A percentile compares a stretch with the other conserved stretches of the same genome.
These are phyloP conservation scores for Kwoniella heveanensis DNA, from an alignment of 768 basidiomycete genomes.

Conservation along the genomic window DNA sequence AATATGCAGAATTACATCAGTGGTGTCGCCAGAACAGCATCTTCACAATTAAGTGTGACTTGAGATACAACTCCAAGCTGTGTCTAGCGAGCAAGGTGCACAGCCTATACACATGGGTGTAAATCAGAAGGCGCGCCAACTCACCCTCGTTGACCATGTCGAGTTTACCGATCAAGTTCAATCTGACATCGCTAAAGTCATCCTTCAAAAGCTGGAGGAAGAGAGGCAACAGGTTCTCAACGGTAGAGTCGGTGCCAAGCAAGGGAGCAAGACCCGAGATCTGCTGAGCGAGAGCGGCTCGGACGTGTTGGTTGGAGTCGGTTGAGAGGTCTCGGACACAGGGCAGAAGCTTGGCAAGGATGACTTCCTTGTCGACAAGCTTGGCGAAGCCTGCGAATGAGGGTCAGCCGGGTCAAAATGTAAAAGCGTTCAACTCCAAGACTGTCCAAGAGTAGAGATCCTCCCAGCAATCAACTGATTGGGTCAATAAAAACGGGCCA, in stretches of 20 bases:
- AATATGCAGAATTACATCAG: not conserved
- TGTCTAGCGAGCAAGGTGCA: no score
- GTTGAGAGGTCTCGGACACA: slow-evolving; percentile 92
- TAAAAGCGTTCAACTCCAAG: no score
- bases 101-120: no score
- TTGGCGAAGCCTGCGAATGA: slow-evolving; percentile 78
- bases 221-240: slow-evolving; percentile 92
- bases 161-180: slow-evolving; percentile 98
- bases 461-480: no score
- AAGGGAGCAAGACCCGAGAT: slow-evolving; percentile 95
- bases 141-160: slow-evolving; percentile 90
- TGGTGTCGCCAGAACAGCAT: no score
- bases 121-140: no score
- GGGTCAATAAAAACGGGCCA: no score
- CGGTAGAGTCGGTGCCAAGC: slow-evolving; percentile 87
- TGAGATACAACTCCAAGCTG: no score
- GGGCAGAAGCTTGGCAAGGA: slow-evolving; percentile 87
- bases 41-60: no score
- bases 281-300: slow-evolving; percentile 92
- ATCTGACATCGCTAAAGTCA: slow-evolving; percentile 94
- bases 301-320: slow-evolving; percentile 94
- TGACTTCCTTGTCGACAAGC: slow-evolving; percentile 87
- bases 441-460: no score
- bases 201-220: slow-evolving; percentile 97
- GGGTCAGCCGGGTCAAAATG: no score